Evolutionary conservation across 1,284 basidiomycete species (phyloP).

Genomic region (Phlebopus sp.): DNA sequence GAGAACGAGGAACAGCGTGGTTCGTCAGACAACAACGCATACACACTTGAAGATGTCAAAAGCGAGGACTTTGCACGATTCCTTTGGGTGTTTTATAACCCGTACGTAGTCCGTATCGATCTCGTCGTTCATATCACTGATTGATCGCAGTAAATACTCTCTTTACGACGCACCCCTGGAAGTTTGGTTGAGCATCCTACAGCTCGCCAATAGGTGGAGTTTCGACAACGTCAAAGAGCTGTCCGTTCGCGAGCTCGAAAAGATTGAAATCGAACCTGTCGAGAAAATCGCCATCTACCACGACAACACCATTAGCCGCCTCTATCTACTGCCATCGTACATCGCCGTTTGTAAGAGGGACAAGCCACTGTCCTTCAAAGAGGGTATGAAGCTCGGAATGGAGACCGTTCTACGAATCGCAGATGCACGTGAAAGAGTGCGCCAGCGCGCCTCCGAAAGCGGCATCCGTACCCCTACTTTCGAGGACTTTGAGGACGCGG

Average conservation of each 20-base stretch:
- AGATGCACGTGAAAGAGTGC: constrained; percentile 44
- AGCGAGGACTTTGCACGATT: constrained; percentile 52
- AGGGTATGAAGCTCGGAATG: constrained; percentile 48
- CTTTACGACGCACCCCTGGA: constrained; percentile 48
- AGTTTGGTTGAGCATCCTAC: constrained; percentile 52
- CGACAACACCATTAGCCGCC: constrained; percentile 41
- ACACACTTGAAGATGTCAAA: constrained; percentile 43
- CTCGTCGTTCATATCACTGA: constrained; percentile 10
- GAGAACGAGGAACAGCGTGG: constrained; percentile 38
- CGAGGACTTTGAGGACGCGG: constrained; percentile 35
- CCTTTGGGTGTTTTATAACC: constrained; percentile 65
- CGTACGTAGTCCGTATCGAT: constrained; percentile 38
- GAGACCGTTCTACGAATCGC: constrained; percentile 47
- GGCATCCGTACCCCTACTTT: constrained; percentile 35
- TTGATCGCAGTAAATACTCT: constrained; percentile 46
- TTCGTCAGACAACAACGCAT: constrained; percentile 39
- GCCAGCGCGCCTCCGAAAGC: constrained; percentile 33
- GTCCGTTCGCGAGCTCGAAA: constrained; percentile 46
- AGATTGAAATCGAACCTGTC: constrained; percentile 42
- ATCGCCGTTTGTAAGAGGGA: constrained; percentile 44
- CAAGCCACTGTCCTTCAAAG: constrained; percentile 43
- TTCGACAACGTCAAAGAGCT: constrained; percentile 50
- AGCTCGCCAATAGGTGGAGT: constrained; percentile 46
- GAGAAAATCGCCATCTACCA: constrained; percentile 52
- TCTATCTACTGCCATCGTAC: constrained; percentile 48